A percentile compares a stretch with the other conserved stretches of the same genome.
These are phyloP conservation scores for Chrysoporthe austroafricana DNA, from an alignment of 2,329 filamentous ascomycete species.

Conservation along the genomic window DNA sequence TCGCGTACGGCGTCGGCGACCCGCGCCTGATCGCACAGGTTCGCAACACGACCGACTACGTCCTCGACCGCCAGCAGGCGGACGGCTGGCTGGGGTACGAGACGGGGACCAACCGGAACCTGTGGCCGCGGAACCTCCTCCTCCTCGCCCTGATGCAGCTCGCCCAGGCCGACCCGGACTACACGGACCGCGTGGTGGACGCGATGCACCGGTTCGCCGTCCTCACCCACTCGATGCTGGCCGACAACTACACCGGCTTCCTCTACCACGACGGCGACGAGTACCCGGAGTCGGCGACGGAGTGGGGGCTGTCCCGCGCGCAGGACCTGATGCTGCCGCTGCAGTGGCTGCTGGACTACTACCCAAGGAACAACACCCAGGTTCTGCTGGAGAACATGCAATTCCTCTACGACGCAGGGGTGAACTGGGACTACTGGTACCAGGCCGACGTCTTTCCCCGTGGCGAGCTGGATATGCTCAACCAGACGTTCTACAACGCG, in stretches of 20 bases:
- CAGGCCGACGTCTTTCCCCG: slow-evolving; percentile 17
- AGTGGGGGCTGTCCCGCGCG: slow-evolving; percentile 38
- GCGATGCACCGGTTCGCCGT: slow-evolving; percentile 54
- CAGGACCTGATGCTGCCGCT: slow-evolving; percentile 41
- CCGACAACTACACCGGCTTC: slow-evolving; percentile 53
- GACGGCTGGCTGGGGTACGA: slow-evolving; percentile 64
- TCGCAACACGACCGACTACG: slow-evolving; percentile 46
- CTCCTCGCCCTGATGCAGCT: slow-evolving; percentile 55
- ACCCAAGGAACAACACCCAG: slow-evolving; percentile 38
- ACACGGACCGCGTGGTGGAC: slow-evolving; percentile 48
- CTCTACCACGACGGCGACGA: slow-evolving; percentile 48
- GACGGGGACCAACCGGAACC: slow-evolving; percentile 45
- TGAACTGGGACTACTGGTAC: slow-evolving; percentile 25
- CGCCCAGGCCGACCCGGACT: slow-evolving; percentile 50
- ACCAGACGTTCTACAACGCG: slow-evolving; percentile 14
- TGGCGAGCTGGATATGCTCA: slow-evolving; percentile 20
- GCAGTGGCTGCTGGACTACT: slow-evolving; percentile 39
- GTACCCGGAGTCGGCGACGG: slow-evolving; percentile 39
- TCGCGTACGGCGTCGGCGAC: slow-evolving; percentile 56
- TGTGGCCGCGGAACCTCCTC: slow-evolving; percentile 58
- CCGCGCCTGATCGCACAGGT: slow-evolving; percentile 54
- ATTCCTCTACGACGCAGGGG: slow-evolving; percentile 17
- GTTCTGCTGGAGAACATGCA: slow-evolving; percentile 17
- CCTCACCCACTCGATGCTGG: slow-evolving; percentile 56
- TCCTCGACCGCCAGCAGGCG: slow-evolving; percentile 50